Conservation (phyloP, 805 yeast species). For the Monosporozyma solicola region DNA sequence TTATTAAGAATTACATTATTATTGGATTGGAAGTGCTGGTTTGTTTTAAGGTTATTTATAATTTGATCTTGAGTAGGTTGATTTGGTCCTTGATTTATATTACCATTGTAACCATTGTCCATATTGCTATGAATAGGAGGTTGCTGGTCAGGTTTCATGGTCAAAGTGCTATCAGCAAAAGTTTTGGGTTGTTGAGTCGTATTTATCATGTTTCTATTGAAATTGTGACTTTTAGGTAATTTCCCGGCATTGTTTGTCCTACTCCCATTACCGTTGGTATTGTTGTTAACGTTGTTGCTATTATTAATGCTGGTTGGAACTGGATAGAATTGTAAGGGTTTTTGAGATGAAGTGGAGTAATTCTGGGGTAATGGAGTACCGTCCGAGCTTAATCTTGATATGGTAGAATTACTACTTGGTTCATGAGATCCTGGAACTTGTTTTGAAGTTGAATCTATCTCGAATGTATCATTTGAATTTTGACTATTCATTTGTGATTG, state of each 20-base stretch:
- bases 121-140: background rate
- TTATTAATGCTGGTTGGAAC: constrained; percentile 19
- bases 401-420: constrained; percentile 9
- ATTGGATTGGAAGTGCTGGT: background rate
- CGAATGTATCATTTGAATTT: background rate
- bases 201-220: background rate
- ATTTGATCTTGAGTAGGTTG: background rate
- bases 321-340: constrained; percentile 28
- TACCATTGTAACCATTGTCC: background rate
- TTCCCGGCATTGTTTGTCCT: background rate
- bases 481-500: constrained; percentile 9
- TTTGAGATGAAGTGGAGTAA: constrained; percentile 27
- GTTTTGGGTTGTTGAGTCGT: background rate
- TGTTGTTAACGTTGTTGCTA: background rate
- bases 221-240: background rate
- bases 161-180: background rate
- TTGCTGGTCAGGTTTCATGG: background rate
- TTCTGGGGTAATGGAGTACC: constrained; percentile 16
- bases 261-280: background rate
- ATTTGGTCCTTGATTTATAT: background rate
- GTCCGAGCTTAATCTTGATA: constrained; percentile 8
- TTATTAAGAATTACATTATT: background rate
- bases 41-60: background rate
- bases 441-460: background rate
- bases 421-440: background rate